Percentiles rank a stretch among this genome's conserved stretches.
Conservation (phyloP, 352 stramenopile genomes). For the Globisporangium megalacanthum region DNA sequence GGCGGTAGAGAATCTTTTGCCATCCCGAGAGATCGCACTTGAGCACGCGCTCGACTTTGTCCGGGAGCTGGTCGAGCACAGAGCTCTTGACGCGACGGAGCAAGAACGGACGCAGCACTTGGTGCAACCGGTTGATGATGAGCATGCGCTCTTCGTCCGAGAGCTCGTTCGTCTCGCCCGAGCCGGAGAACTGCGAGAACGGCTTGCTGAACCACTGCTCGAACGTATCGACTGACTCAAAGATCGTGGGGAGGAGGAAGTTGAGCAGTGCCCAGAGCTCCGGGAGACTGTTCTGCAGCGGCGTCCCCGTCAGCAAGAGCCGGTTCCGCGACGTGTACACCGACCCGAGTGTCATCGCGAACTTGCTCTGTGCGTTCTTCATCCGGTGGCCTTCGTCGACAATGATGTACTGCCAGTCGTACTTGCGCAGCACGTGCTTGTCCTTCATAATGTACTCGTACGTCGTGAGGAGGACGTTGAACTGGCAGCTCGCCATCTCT, state of each 20-base stretch:
- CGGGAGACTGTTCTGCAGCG: slow-evolving; percentile 96
- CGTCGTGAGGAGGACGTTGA: slow-evolving; percentile 92
- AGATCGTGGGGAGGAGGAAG: slow-evolving; percentile 90
- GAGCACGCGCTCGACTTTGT: slow-evolving; percentile 85
- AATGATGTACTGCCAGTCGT: slow-evolving; percentile 92
- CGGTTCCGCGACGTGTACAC: slow-evolving; percentile 84
- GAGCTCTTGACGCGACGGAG: slow-evolving; percentile 83
- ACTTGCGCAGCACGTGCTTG: slow-evolving; percentile 83
- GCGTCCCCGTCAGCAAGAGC: slow-evolving; percentile 97
- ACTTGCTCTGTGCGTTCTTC: slow-evolving; percentile 90
- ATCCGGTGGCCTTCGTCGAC: slow-evolving; percentile 94
- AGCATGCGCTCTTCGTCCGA: slow-evolving; percentile 87
- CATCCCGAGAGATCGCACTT: slow-evolving; percentile 84
- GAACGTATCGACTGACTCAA: slow-evolving; percentile 88
- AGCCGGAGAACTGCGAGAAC: slow-evolving; percentile 77
- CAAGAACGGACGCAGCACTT: slow-evolving; percentile 82
- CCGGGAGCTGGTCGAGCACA: slow-evolving; percentile 80
- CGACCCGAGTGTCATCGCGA: slow-evolving; percentile 79
- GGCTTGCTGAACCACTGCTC: slow-evolving; percentile 89
- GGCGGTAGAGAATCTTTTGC: slow-evolving; percentile 87
- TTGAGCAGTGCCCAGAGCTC: slow-evolving; percentile 92
- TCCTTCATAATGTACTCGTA: slow-evolving; percentile 95
- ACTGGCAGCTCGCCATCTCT: slow-evolving; percentile 84
- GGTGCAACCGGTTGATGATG: slow-evolving; percentile 84
- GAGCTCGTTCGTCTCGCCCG: slow-evolving; percentile 72